Percentiles rank a stretch among this genome's conserved stretches.
Conservation (phyloP, 352 stramenopile genomes). For the Vaucheria bursata region DNA sequence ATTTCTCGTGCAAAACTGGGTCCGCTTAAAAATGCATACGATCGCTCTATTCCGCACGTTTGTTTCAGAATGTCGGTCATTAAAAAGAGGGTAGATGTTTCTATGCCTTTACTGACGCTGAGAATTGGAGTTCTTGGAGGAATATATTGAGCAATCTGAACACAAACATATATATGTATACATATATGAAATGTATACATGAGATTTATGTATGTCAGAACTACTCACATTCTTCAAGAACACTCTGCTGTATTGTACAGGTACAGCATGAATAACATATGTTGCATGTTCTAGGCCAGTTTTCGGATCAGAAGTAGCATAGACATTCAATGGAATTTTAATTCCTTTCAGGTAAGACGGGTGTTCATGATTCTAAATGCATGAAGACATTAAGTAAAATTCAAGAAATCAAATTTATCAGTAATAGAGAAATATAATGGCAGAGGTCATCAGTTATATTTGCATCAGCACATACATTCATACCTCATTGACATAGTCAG, state of each 20-base stretch:
- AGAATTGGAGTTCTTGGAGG: slow-evolving; percentile 76
- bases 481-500: slow-evolving; percentile 76
- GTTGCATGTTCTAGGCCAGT: slow-evolving; percentile 72
- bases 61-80: slow-evolving; percentile 86
- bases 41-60: slow-evolving; percentile 73
- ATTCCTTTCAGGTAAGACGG: slow-evolving; percentile 41
- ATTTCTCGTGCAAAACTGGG: slow-evolving; percentile 94
- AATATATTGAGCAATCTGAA: slow-evolving; percentile 70
- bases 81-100: slow-evolving; percentile 85
- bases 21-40: slow-evolving; percentile 67
- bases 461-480: too few relatives aligned
- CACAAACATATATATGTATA: not conserved
- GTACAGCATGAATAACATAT: slow-evolving; percentile 88
- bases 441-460: too few relatives aligned
- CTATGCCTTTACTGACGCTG: slow-evolving; percentile 87
- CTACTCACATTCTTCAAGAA: slow-evolving; percentile 61
- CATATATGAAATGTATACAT: not conserved
- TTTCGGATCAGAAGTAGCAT: slow-evolving; percentile 73
- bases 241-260: slow-evolving; percentile 80
- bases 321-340: slow-evolving; percentile 33
- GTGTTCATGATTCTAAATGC: slow-evolving; percentile 37
- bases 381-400: too few relatives aligned
- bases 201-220: not conserved
- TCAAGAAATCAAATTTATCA: too few relatives aligned
- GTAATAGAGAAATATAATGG: too few relatives aligned